Conservation (phyloP, 345 rosid species). For the Gossypium mustelinum region DNA sequence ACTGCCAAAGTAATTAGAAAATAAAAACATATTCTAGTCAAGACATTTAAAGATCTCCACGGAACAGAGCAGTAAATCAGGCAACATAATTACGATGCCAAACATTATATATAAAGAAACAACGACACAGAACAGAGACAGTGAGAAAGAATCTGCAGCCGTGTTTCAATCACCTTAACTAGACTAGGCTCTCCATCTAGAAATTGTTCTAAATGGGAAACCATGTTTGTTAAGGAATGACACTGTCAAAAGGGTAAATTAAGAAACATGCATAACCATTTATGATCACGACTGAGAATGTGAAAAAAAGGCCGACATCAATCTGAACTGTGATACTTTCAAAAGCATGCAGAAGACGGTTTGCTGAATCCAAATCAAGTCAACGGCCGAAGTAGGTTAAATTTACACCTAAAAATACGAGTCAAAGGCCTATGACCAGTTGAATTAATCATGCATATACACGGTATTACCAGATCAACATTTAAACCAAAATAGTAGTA, state of each 20-base stretch:
- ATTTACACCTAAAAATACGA: background rate
- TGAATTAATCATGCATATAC: background rate
- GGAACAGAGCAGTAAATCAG: background rate
- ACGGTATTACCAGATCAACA: slow-evolving; percentile 25
- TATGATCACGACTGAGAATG: background rate
- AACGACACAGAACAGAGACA: no score
- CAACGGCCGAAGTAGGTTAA: background rate
- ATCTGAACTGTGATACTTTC: background rate
- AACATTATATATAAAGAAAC: background rate
- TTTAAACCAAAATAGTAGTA: background rate
- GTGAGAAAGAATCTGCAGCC: background rate
- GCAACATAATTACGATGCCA: background rate
- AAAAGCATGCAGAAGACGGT: background rate
- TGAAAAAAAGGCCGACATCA: slow-evolving; percentile 1
- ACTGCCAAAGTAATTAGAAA: background rate
- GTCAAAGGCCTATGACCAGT: background rate
- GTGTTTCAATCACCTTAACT: background rate
- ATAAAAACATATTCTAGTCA: background rate
- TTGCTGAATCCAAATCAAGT: background rate
- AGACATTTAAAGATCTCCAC: background rate
- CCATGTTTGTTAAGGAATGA: background rate
- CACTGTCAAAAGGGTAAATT: background rate
- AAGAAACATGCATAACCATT: background rate
- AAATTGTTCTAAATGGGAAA: background rate
- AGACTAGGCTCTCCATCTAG: background rate